Base-by-base conservation (phyloP, 148 eudicot genomes). In the Rhododendron molle region DNA sequence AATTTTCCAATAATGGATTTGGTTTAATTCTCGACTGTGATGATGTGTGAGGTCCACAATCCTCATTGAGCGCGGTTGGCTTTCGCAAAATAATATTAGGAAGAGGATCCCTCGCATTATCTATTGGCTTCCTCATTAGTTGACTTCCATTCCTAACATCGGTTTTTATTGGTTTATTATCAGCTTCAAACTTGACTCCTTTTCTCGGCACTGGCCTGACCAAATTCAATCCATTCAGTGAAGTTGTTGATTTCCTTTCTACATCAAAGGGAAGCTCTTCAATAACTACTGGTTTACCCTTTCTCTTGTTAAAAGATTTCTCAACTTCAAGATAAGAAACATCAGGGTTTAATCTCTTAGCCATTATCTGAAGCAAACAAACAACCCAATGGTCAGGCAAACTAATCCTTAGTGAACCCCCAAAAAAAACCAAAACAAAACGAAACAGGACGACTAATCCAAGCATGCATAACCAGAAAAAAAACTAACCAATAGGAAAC, bases 41-140 rank as follows among this genome's bases (percentile, higher is more conserved):
- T 1, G 92, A 86, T 86, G 65, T 88, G 36, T 87, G 83, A 78
- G 82, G 50, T 36, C 76, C 94, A 88, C 88, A 95, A 43, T 91
- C 89, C 83, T 92, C 95, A 84, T 83, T 85, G 87, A 80, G 92
- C 83, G 85, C 87, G 65, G 91, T 90, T 2, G 99, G 99, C 89
- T 94, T 97, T 60, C 98, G 91, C 86, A 97, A 89, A 84, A 92
- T 91, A 76, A 95, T 93, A 90, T 93, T 91, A 34, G 98, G 98
- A 86, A 95, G 93, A 82, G 88, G 92, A 77, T 90, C 89, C 87
- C 87, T 93, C 10, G 62, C 81, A 74, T 34, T 86, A 47, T 67
- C 72, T 14, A 71, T 69, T 71, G 88, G 84, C 72, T 90, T 89
- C 62, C 34, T 85, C 72, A 78, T 78, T 30, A 88, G 90, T 80